Evolutionary conservation across 2,329 filamentous ascomycete species (phyloP), one percentile per base, ranked within the genome.

Genomic region (Cladobotryum protrusum): DNA sequence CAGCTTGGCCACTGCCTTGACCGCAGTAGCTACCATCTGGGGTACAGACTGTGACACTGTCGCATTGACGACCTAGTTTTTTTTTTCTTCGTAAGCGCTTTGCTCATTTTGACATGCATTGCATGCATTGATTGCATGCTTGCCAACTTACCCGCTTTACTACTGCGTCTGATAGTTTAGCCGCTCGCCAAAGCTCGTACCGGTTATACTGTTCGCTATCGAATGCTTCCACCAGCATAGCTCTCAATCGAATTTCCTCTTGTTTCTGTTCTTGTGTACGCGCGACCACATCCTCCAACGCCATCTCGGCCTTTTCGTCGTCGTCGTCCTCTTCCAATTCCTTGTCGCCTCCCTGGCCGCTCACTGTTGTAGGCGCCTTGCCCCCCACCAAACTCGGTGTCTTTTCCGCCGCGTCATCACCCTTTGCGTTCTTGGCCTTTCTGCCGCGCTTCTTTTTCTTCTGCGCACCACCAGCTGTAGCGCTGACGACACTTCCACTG

Each of bases 41-140:
- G 86, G 85, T 0, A 89, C 87, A 2, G 85, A 89, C 63, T 91
- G 87, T 0, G 85, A 89, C 8, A 90, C 83, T 2, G 87, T 89
- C 52, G 87, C 85, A 61, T 91, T 92, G 63, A 89, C 84, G 53
- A 91, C 79, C 77, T 84, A 53, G 4, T 45, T 37, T 14, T 8
- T n/a, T n/a, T 29, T 32, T 36, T 9, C 24, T n/a, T 14, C 20
- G 41, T 43, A 29, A 43, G 20, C 13, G n/a, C 36, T n/a, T 9
- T 33, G 15, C 43, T 29, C 24, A 29, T 29, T 29, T 29, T 29
- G 24, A 29, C 24, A 8, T 29, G 24, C 24, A 29, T 29, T 29
- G 24, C 24, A 29, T 29, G 24, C 24, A 29, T 29, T 6, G 24
- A 2, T 29, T 8, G 24, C 24, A 29, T 29, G 24, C 24, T n/a